Conservation (phyloP, 768 basidiomycete species). For the Gloeostereum incarnatum region DNA sequence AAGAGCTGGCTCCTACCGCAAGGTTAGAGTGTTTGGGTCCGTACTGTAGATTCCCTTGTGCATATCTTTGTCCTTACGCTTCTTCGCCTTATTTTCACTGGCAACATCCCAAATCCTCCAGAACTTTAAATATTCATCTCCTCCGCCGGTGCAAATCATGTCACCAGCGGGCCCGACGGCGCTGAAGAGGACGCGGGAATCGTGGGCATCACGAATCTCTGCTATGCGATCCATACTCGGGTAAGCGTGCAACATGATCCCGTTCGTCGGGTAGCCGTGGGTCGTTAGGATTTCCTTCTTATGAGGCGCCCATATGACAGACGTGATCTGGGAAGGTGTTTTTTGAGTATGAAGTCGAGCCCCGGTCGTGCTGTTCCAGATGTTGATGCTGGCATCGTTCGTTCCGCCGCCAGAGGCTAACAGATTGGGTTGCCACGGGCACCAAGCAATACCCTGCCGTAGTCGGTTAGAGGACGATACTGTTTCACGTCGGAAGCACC, state of each 20-base stretch:
- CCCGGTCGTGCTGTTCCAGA: constrained; percentile 91
- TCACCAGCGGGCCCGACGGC: constrained; percentile 84
- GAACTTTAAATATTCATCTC: constrained; percentile 96
- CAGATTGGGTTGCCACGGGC: constrained; percentile 89
- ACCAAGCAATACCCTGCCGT: constrained; percentile 91
- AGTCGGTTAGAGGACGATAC: too few species aligned
- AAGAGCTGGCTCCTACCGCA: constrained; percentile 31
- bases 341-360: constrained; percentile 82
- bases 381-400: constrained; percentile 81
- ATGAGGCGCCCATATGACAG: constrained; percentile 79
- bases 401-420: constrained; percentile 94
- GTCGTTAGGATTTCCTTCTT: constrained; percentile 87
- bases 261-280: constrained; percentile 90
- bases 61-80: constrained; percentile 33
- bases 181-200: constrained; percentile 82
- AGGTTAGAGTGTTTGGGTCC: constrained; percentile 36
- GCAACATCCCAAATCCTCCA: constrained; percentile 80
- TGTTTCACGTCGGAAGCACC: too few species aligned
- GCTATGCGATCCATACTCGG: constrained; percentile 76
- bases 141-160: constrained; percentile 84
- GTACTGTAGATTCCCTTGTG: constrained; percentile 36
- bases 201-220: constrained; percentile 87
- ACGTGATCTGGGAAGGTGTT: constrained; percentile 89
- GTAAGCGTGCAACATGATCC: constrained; percentile 76
- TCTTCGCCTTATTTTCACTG: constrained; percentile 34